Conservation (phyloP, 2,329 filamentous ascomycete genomes). For the Epichloe baconii region DNA sequence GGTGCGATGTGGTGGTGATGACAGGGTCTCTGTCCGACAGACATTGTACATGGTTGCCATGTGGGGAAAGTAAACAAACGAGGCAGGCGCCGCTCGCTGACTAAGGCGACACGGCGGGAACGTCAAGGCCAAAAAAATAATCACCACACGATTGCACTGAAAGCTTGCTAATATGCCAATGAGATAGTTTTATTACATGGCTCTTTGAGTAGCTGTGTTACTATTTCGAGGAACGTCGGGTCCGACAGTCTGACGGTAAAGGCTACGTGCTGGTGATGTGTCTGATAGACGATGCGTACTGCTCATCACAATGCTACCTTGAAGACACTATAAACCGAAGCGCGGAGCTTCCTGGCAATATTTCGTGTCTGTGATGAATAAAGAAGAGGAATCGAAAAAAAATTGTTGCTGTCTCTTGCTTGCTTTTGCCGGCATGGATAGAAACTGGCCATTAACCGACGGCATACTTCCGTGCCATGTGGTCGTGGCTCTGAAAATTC, state of each 20-base stretch:
- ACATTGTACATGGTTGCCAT: conserved; percentile 20
- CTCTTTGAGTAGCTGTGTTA: neutral
- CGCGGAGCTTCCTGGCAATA: neutral
- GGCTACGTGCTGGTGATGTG: neutral
- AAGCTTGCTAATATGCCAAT: neutral
- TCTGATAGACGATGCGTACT: too few species aligned
- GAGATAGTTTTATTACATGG: neutral
- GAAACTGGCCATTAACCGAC: neutral
- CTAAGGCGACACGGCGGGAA: conserved; percentile 7
- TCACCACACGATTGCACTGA: neutral
- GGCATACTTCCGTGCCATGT: neutral
- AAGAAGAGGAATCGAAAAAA: neutral
- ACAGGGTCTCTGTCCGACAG: conserved; percentile 1
- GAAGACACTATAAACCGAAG: neutral
- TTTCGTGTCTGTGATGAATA: too few species aligned
- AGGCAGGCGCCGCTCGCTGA: conserved; percentile 10
- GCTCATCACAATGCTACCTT: neutral
- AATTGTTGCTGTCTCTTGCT: neutral
- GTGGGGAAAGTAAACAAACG: conserved; percentile 27
- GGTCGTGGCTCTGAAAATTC: neutral
- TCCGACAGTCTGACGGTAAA: neutral
- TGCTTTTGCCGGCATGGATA: neutral
- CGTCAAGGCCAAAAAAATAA: neutral
- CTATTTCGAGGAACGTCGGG: neutral
- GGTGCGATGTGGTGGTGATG: neutral